Evolutionary conservation across 306 rosid species (phyloP).

Genomic region (Acmispon strigosus): DNA sequence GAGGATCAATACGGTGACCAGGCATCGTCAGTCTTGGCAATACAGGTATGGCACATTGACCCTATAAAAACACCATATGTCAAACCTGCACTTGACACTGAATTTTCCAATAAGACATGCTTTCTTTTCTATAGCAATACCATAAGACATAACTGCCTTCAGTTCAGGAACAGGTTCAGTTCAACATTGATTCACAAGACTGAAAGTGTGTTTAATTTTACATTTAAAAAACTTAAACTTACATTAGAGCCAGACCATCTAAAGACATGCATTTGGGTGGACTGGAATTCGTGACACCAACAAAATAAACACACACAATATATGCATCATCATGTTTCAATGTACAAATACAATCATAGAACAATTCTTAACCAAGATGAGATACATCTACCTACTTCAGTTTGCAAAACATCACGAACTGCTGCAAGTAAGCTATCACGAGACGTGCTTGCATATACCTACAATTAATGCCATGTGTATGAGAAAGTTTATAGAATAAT

Average conservation of each 20-base stretch:
- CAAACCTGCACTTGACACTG: slow-evolving; percentile 27
- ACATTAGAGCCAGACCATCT: too few relatives aligned
- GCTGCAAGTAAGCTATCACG: slow-evolving; percentile 97
- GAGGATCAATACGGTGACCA: slow-evolving; percentile 96
- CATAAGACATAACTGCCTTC: background rate
- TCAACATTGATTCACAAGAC: background rate
- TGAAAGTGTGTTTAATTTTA: too few relatives aligned
- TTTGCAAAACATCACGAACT: slow-evolving; percentile 87
- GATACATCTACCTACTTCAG: slow-evolving; percentile 86
- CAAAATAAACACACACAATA: too few relatives aligned
- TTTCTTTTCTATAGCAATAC: slow-evolving; percentile 8
- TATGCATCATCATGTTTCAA: background rate
- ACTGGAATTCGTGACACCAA: too few relatives aligned
- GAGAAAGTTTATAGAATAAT: slow-evolving; percentile 28
- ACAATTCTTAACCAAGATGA: slow-evolving; percentile 27
- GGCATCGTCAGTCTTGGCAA: slow-evolving; percentile 99
- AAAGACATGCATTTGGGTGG: too few relatives aligned
- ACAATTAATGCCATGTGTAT: slow-evolving; percentile 32
- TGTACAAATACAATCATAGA: slow-evolving; percentile 11
- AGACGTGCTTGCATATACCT: slow-evolving; percentile 98
- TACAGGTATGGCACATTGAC: slow-evolving; percentile 84
- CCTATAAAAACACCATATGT: slow-evolving; percentile 46
- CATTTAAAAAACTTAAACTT: too few relatives aligned
- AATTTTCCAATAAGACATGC: background rate
- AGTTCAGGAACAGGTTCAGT: background rate